Base-by-base conservation (phyloP, 495 filamentous ascomycete genomes). In the Aspergillus nanangensis region DNA sequence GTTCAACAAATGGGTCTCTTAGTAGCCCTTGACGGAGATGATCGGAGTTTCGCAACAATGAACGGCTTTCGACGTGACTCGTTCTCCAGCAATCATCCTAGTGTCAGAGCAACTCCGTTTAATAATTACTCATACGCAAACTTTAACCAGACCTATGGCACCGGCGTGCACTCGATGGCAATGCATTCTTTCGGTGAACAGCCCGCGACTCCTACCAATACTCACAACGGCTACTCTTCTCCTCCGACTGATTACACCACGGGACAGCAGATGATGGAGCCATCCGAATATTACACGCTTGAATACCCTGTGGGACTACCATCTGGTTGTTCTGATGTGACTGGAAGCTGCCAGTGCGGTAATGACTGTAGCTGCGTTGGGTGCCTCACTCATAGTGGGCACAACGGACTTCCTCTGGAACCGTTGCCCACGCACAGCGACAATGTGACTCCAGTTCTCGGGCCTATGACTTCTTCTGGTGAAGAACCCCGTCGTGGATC, bases 1-100 rank as follows among this genome's bases (percentile, higher is more conserved):
- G 78, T 88, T 7, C 69, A 71, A 46, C 67, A 74, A 41, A 71
- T 78, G 63, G 61, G 68, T 34, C 54, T 62, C 10, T 50, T 77
- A 44, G 66, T 77, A 44, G 59, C 62, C n/a, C 51, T 67, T 21
- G 55, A 64, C 19, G 62, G 58, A 5, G 61, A 67, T 18, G 51
- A 64, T 5, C 50, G 58, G 23, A 56, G 39, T 8, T 24, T 57
- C 0, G 55, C 60, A 32, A 17, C 37, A 7, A 45, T 56, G 5
- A 55, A 53, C 20, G 41, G 48, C 35, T 59, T 50, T 21, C 53
- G 53, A 14, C 34, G 13, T 32, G 18, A 33, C n/a, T 38, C 41
- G 13, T 20, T 45, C 9, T 31, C 33, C 22, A 23, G 27, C 14
- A 41, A 41, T 22, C 37, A 42, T 2, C 22, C 36, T 4, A 29